A percentile compares a stretch with the other conserved stretches of the same genome.
These are phyloP conservation scores for Lachancea thermotolerans DNA, from an alignment of 805 yeast species.

Conservation along the genomic window DNA sequence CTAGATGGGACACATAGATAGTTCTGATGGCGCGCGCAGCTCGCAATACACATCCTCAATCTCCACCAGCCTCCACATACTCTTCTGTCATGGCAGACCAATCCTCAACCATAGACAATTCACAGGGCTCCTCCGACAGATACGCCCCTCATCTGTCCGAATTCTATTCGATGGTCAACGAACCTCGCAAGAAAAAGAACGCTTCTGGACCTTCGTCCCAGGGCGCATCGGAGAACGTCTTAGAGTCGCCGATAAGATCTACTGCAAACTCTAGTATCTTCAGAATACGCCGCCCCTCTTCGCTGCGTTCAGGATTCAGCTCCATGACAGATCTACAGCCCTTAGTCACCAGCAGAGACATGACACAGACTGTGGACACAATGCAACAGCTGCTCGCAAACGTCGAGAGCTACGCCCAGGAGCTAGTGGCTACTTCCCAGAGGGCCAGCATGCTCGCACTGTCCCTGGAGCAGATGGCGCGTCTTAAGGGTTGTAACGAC, in stretches of 20 bases:
- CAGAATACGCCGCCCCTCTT: slow-evolving; percentile 24
- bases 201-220: not conserved
- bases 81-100: slow-evolving; percentile 4
- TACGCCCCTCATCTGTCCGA: slow-evolving; percentile 50
- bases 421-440: slow-evolving; percentile 34
- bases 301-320: slow-evolving; percentile 42
- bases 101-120: not conserved
- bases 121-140: slow-evolving; percentile 18
- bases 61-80: slow-evolving; percentile 1
- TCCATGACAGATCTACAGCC: slow-evolving; percentile 48
- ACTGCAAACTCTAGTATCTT: slow-evolving; percentile 6
- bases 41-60: too few relatives aligned
- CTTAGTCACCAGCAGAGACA: slow-evolving; percentile 54
- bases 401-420: slow-evolving; percentile 41
- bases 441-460: slow-evolving; percentile 69
- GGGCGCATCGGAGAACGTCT: not conserved
- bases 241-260: slow-evolving; percentile 1
- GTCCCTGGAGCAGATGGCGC: slow-evolving; percentile 59
- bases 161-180: slow-evolving; percentile 47
- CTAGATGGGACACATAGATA: too few relatives aligned
- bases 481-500: slow-evolving; percentile 53
- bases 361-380: slow-evolving; percentile 41
- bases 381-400: slow-evolving; percentile 42
- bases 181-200: slow-evolving; percentile 6
- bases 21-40: too few relatives aligned